These are phyloP conservation scores for Galeopsis tetrahit DNA, from an alignment of 257 asterid genomes.

Conservation along the genomic window DNA sequence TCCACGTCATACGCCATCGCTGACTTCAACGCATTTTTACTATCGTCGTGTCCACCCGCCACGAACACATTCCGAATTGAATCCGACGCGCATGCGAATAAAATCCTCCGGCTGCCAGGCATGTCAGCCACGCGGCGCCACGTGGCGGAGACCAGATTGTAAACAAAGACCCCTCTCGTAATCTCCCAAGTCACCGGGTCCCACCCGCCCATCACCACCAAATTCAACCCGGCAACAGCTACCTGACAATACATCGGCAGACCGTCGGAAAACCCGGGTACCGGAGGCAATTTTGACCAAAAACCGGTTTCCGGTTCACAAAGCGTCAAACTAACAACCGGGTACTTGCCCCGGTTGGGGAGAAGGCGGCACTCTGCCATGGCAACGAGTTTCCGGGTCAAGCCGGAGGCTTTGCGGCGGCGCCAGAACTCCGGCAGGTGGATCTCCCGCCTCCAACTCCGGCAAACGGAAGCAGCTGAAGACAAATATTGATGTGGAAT, in stretches of 20 bases:
- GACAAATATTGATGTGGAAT: conserved; percentile 54
- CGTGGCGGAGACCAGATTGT: conserved; percentile 52
- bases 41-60: conserved; percentile 83
- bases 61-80: conserved; percentile 49
- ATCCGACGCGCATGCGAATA: conserved; percentile 79
- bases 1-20: conserved; percentile 68
- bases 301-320: conserved; percentile 72
- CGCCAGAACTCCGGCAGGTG: conserved; percentile 65
- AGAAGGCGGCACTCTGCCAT: conserved; percentile 38
- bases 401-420: conserved; percentile 48
- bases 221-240: conserved; percentile 54
- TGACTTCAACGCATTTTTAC: conserved; percentile 66
- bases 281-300: conserved; percentile 61
- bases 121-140: conserved; percentile 75
- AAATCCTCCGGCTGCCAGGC: conserved; percentile 63
- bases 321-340: conserved; percentile 55
- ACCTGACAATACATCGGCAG: conserved; percentile 77
- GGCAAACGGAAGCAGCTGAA: conserved; percentile 56
- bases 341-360: conserved; percentile 36
- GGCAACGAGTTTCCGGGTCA: conserved; percentile 37
- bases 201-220: conserved; percentile 79
- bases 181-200: conserved; percentile 66
- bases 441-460: conserved; percentile 56
- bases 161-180: conserved; percentile 44
- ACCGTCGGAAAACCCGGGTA: conserved; percentile 54